Conservation (phyloP, 176 grass and related monocot species). For the Oryza nivara region DNA sequence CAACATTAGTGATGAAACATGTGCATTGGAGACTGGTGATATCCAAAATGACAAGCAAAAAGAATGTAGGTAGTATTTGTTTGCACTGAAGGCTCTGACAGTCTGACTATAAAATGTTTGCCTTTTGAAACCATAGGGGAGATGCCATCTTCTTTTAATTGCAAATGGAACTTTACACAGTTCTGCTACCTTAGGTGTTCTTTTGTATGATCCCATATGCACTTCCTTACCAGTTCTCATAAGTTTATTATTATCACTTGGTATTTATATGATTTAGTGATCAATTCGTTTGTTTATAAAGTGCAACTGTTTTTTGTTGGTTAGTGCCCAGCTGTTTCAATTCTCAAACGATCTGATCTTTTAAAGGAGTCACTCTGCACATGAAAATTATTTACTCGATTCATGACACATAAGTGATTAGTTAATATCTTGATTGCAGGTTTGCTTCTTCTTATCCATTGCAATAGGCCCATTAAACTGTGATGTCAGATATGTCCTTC, state of each 20-base stretch:
- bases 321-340: neutral
- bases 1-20: too few species aligned
- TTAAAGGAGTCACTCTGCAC: neutral
- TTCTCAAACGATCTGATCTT: neutral
- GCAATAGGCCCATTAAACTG: neutral
- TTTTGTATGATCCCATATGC: neutral
- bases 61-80: neutral
- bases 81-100: neutral
- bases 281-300: neutral
- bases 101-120: neutral
- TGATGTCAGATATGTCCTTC: neutral
- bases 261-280: neutral
- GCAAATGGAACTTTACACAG: neutral
- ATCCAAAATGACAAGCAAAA: too few species aligned
- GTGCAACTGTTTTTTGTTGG: neutral
- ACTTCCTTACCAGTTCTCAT: conserved; percentile 3
- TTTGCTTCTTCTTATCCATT: neutral
- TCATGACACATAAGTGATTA: neutral
- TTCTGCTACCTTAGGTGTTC: neutral
- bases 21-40: too few species aligned
- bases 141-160: neutral
- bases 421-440: neutral
- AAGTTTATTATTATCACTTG: neutral
- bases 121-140: neutral
- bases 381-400: neutral